Evolutionary conservation across 768 basidiomycete genomes (phyloP), one percentile per base, ranked within the genome.

Genomic region (Vararia minispora): DNA sequence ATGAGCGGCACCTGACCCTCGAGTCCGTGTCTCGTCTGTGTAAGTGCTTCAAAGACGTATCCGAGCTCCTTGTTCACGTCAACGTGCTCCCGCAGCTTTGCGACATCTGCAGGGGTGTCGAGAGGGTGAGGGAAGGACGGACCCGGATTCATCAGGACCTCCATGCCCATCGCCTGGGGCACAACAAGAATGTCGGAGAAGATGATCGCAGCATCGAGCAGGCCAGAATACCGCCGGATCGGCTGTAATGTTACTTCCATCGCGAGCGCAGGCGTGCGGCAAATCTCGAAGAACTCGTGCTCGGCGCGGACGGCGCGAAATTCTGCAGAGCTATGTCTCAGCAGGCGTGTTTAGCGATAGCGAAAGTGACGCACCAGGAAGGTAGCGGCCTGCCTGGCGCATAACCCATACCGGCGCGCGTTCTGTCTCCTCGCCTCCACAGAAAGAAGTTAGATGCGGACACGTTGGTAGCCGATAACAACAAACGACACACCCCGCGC

Each of bases 111-210:
- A 9, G 89, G 88, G 2, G 71, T 78, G 37, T 68, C 59, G 48
- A 99, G 76, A 3, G 95, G 94, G 18, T 80, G 68, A 2, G 95
- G 88, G 52, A 99, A 91, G 55, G 69, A 63, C 2, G 95, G 95
- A 3, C 78, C 87, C 1, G 90, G 91, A 51, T 83, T 85, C 94
- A 99, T 98, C 52, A 82, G 65, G 0, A 90, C 83, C 51, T 82
- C 81, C 79, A 99, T 84, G 13, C 95, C 95, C 79, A 99, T 77
- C 16, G 95, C 95, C 56, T 98, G 92, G 0, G 95, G 95, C 40
- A 99, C 68, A 57, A 99, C 92, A 46, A 99, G 81, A 62, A 98
- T 99, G 57, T 98, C 95, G 50, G 79, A 86, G 68, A 99, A 99
- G 60, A 98, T 97, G 64, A 98, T 98, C 39, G 90, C 74, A 8